Evolutionary conservation across 169 alveolate species (phyloP), one percentile per base, ranked within the genome.

Genomic region (Fabrea salina): DNA sequence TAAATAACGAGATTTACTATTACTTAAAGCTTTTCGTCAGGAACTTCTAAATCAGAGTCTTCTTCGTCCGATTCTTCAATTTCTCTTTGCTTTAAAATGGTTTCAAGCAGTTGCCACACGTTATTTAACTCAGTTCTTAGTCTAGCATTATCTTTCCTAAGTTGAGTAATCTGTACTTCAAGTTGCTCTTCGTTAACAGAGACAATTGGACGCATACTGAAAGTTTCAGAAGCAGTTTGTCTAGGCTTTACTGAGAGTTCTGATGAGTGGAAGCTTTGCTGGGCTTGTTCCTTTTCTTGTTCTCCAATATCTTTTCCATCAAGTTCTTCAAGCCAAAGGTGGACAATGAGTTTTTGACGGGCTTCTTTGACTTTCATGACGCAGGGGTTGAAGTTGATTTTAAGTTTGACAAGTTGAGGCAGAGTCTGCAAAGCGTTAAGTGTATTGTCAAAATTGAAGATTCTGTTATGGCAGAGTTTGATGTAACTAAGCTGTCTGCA

Each of bases 341-440:
- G 33, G 13, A n/a, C 35, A 4, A 64, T 25, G 19, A 64, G 5
- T 33, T 64, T 64, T 2, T 32, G 37, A 3, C 30, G 16, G 4
- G 75, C 35, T 30, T 64, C 54, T 64, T 33, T 33, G 16, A 56
- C 41, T n/a, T 64, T 64, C 5, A 22, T 7, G 30, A 64, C 19
- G 75, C 75, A 64, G n/a, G 50, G 75, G 30, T 64, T 64, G 5
- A 33, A 7, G 41, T 32, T 19, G 41, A 64, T 64, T 39, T 51
- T 19, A 4, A 64, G 54, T 19, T 33, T n/a, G 6, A 19, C 41
- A 2, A 64, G 30, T 4, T 64, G 35, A 19, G 75, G 75, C 33
- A 64, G 30, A 3, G 37, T 35, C 6, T 64, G 35, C 13, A 64
- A 19, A 40, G 30, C 25, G 16, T 40, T 25, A 4, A 64, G n/a